Evolutionary conservation across 1,284 basidiomycete genomes (phyloP).

Genomic region (Meira nashicola): DNA sequence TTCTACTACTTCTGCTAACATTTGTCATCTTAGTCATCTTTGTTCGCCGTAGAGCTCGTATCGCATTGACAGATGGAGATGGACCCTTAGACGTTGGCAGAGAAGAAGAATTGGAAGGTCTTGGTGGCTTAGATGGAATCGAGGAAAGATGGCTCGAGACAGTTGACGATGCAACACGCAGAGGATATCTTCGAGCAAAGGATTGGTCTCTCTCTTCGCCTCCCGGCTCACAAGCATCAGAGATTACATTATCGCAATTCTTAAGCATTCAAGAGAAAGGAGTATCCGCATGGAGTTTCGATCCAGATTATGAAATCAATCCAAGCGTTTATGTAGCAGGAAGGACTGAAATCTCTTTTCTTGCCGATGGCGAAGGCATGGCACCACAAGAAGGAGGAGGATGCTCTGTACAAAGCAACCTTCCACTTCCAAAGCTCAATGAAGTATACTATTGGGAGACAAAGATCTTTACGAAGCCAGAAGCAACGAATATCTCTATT

Average conservation of each 20-base stretch:
- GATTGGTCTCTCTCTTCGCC: conserved; percentile 59
- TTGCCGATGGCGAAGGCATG: conserved; percentile 52
- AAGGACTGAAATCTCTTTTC: conserved; percentile 50
- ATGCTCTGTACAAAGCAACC: conserved; percentile 48
- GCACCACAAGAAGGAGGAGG: conserved; percentile 50
- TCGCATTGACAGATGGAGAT: conserved; percentile 72
- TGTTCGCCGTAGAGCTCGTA: conserved; percentile 32
- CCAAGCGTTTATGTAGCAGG: conserved; percentile 48
- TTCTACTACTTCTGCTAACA: conserved; percentile 69
- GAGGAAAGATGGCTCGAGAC: conserved; percentile 90
- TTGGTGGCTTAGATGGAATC: conserved; percentile 83
- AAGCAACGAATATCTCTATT: conserved; percentile 39
- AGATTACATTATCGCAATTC: conserved; percentile 52
- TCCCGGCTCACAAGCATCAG: conserved; percentile 38
- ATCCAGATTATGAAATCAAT: conserved; percentile 51
- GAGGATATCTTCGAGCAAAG: conserved; percentile 79
- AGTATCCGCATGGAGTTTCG: conserved; percentile 51
- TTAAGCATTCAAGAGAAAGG: conserved; percentile 53
- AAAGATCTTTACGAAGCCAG: conserved; percentile 53
- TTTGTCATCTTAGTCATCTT: conserved; percentile 46
- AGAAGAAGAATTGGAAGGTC: conserved; percentile 66
- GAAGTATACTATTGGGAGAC: conserved; percentile 54
- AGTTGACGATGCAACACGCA: conserved; percentile 64
- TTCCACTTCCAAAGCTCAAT: conserved; percentile 52
- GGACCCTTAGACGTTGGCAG: conserved; percentile 89